Conservation (phyloP, 208 protist genomes). For the Herpetomonas tarakana region DNA sequence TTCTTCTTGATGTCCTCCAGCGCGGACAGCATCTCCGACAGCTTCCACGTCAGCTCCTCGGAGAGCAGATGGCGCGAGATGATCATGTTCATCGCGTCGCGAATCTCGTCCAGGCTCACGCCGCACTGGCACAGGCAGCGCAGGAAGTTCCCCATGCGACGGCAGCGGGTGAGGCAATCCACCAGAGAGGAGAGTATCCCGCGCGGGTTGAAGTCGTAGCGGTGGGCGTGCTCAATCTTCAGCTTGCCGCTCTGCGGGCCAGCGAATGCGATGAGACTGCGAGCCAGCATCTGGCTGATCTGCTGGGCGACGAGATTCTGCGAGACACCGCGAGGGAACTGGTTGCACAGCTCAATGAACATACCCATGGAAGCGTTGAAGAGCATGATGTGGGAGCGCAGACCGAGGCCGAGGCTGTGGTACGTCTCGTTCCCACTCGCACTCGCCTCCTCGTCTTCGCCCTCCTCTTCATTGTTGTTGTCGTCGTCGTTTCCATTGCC, state of each 20-base stretch:
- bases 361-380: conserved; percentile 82
- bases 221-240: conserved; percentile 76
- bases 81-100: conserved; percentile 50
- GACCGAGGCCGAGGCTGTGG: conserved; percentile 64
- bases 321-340: conserved; percentile 76
- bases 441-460: conserved; percentile 46
- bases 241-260: conserved; percentile 71
- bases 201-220: conserved; percentile 73
- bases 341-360: conserved; percentile 78
- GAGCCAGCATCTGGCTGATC: conserved; percentile 84
- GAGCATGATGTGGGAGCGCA: conserved; percentile 65
- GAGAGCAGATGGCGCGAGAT: conserved; percentile 64
- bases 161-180: conserved; percentile 80
- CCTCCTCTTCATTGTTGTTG: conserved; percentile 15
- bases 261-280: conserved; percentile 77
- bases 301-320: conserved; percentile 89
- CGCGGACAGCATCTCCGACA: conserved; percentile 54
- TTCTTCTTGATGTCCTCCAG: conserved; percentile 46
- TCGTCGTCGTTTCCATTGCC: conserved; percentile 4
- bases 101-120: conserved; percentile 53
- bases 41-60: conserved; percentile 53
- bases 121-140: conserved; percentile 76
- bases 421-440: conserved; percentile 55
- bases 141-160: conserved; percentile 66
- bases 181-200: conserved; percentile 77